Percentiles rank a stretch among this genome's conserved stretches.
These are phyloP conservation scores for Podila clonocystis DNA, from an alignment of 192 early-diverging fungal genomes.

Conservation along the genomic window DNA sequence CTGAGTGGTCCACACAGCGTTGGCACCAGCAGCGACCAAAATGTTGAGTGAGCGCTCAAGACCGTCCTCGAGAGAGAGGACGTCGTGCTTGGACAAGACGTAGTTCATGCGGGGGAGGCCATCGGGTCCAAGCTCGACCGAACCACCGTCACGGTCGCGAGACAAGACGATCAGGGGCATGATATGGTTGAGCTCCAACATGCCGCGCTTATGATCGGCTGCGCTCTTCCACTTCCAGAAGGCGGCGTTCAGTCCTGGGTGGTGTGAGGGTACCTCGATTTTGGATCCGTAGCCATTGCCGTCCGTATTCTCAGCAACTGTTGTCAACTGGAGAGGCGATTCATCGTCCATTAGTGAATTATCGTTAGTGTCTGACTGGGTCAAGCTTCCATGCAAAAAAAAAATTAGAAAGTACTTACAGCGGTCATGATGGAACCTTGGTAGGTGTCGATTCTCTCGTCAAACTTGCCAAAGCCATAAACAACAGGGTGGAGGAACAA, in stretches of 20 bases:
- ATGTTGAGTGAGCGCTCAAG: slow-evolving; percentile 55
- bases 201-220: slow-evolving; percentile 59
- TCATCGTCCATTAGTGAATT: neutral
- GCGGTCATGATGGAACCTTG: slow-evolving; percentile 77
- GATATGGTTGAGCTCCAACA: slow-evolving; percentile 60
- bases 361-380: neutral
- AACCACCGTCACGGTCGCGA: slow-evolving; percentile 71
- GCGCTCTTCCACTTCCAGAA: slow-evolving; percentile 61
- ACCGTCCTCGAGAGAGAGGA: slow-evolving; percentile 55
- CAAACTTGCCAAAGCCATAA: slow-evolving; percentile 73
- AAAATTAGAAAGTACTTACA: slow-evolving; percentile 39
- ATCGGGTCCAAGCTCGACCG: slow-evolving; percentile 54
- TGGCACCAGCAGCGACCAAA: slow-evolving; percentile 74
- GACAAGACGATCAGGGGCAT: slow-evolving; percentile 62
- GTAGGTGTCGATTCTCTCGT: slow-evolving; percentile 58
- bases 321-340: slow-evolving; percentile 27
- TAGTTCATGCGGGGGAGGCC: slow-evolving; percentile 59
- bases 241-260: slow-evolving; percentile 58
- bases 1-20: slow-evolving; percentile 64
- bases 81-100: slow-evolving; percentile 62
- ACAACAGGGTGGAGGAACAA: slow-evolving; percentile 71
- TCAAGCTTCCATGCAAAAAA: neutral
- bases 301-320: slow-evolving; percentile 65
- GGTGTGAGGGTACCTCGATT: slow-evolving; percentile 69
- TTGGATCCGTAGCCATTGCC: slow-evolving; percentile 72